Evolutionary conservation across 176 grass and related monocot genomes (phyloP), one percentile per base, ranked within the genome.

Genomic region (Panicum miliaceum): DNA sequence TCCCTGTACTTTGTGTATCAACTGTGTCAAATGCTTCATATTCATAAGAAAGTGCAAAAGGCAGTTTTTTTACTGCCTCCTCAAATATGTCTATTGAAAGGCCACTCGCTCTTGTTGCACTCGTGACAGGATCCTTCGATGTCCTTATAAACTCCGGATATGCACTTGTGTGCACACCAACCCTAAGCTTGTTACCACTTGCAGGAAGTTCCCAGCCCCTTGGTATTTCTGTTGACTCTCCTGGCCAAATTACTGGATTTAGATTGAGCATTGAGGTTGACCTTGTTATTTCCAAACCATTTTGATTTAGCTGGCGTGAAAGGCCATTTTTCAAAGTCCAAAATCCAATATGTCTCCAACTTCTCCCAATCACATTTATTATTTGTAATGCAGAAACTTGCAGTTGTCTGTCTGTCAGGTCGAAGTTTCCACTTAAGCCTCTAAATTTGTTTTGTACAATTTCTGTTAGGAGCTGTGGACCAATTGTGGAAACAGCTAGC

Each of bases 201-300:
- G 10, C n/a, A 13, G 85, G 84, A 25, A 83, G 43, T 59, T 79
- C 57, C 81, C 84, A 90, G 10, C 93, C 93, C 47, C 70, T 94
- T 15, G 93, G 90, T 14, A 71, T 25, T 8, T 50, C 26, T 6
- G 20, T 47, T 60, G 87, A 47, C n/a, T 78, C 88, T 7, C 93
- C 90, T 4, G 93, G 93, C 90, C 84, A 94, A 41, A 88, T 36
- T 7, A 90, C 41, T 13, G 15, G 14, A 3, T 76, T 79, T 7
- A 92, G 47, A 85, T 87, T 38, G 13, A 1, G 10, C 57, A 7
- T 34, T 38, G 35, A 81, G 3, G 36, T 20, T 58, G 42, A 12
- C 29, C 63, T n/a, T 70, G 26, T 41, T 32, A 13, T 60, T 48
- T 52, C 40, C 2, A 38, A 90, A 29, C 20, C 34, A 23, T 14